Conservation (phyloP, 1,139 yeast genomes). For the Yamadazyma friedrichii region DNA sequence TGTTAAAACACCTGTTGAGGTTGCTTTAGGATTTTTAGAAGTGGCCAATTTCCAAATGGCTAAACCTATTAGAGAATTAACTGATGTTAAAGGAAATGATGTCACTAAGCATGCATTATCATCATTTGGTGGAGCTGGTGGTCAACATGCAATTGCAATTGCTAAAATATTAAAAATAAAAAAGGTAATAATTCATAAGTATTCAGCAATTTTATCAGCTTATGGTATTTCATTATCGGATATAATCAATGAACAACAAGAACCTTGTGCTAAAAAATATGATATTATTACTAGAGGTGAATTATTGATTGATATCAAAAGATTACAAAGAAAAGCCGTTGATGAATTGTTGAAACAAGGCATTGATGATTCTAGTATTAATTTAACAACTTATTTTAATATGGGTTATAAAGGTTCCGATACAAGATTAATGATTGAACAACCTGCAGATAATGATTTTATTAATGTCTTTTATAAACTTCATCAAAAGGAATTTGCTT, state of each 20-base stretch:
- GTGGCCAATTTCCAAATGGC: slow-evolving; percentile 24
- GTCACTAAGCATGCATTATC: slow-evolving; percentile 21
- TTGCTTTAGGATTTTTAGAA: slow-evolving; percentile 21
- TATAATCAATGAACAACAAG: slow-evolving; percentile 20
- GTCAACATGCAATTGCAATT: slow-evolving; percentile 21
- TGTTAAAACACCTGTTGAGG: slow-evolving; percentile 23
- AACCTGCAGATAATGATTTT: slow-evolving; percentile 23
- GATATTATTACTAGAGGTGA: slow-evolving; percentile 10
- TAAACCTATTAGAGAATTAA: slow-evolving; percentile 21
- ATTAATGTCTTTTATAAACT: slow-evolving; percentile 41
- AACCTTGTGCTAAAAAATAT: slow-evolving; percentile 17
- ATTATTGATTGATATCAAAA: slow-evolving; percentile 13
- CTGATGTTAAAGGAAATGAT: slow-evolving; percentile 23
- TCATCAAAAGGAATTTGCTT: slow-evolving; percentile 72
- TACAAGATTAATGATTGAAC: slow-evolving; percentile 19
- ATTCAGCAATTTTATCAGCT: slow-evolving; percentile 22
- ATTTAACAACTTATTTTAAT: slow-evolving; percentile 16
- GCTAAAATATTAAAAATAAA: slow-evolving; percentile 21
- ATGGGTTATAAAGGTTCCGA: slow-evolving; percentile 25
- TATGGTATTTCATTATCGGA: slow-evolving; percentile 23
- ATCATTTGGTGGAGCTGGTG: slow-evolving; percentile 25
- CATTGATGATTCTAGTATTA: slow-evolving; percentile 14
- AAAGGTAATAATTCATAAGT: slow-evolving; percentile 19
- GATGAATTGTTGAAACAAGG: slow-evolving; percentile 18
- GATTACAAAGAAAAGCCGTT: slow-evolving; percentile 10